These are phyloP conservation scores for Sequoia sempervirens DNA, from an alignment of 75 land plant species.

Conservation along the genomic window DNA sequence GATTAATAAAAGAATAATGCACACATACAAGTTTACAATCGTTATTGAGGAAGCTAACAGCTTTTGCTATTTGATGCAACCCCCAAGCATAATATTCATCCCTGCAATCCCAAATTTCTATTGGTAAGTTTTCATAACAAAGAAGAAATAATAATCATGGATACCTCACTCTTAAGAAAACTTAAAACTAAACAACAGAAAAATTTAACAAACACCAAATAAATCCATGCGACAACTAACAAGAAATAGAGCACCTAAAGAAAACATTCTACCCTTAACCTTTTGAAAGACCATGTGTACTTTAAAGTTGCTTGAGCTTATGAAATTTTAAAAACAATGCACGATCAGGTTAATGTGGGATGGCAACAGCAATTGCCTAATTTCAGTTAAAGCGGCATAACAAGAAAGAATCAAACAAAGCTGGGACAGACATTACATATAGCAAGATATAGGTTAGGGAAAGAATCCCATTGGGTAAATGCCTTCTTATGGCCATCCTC, in stretches of 20 bases:
- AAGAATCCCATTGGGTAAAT: no score
- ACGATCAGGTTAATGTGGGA: background rate
- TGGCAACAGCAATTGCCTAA: no score
- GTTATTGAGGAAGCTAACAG: constrained; percentile 99
- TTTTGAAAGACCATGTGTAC: background rate
- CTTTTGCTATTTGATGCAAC: constrained; percentile 90
- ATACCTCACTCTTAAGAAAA: background rate
- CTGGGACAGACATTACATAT: no score
- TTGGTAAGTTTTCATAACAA: constrained; percentile 1
- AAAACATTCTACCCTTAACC: background rate
- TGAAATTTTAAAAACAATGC: background rate
- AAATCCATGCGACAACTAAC: background rate
- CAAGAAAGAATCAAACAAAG: no score
- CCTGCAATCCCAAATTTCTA: constrained; percentile 34
- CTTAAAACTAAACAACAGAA: background rate
- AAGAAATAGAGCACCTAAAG: background rate
- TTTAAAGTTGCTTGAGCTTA: background rate
- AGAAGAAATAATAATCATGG: background rate
- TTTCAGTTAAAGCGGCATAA: no score
- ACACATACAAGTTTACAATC: constrained; percentile 93
- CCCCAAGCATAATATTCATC: constrained; percentile 99
- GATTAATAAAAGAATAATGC: background rate
- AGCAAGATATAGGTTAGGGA: no score
- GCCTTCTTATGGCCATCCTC: no score
- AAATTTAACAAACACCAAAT: background rate